A percentile compares a stretch with the other conserved stretches of the same genome.
Conservation (phyloP, 805 yeast genomes). For the Jamesozyma rosinii region DNA sequence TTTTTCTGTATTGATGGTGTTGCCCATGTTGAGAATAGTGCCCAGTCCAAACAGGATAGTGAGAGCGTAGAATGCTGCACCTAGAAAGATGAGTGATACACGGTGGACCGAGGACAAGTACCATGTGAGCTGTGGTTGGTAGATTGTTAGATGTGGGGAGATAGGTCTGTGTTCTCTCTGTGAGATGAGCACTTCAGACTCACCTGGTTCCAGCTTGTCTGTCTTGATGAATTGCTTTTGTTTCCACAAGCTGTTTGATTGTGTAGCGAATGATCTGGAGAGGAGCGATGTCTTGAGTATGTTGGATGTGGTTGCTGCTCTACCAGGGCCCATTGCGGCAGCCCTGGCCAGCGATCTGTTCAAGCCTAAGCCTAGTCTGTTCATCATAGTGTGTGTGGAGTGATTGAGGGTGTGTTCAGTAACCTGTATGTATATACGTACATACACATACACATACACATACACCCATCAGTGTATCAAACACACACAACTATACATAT, state of each 20-base stretch:
- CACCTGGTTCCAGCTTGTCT: constrained; percentile 2
- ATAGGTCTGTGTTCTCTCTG: constrained; percentile 85
- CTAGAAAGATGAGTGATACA: constrained; percentile 78
- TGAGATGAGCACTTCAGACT: constrained; percentile 43
- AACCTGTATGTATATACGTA: neutral
- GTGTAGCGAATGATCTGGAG: neutral
- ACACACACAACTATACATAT: too few relatives aligned
- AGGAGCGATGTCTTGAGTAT: neutral
- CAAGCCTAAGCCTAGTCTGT: neutral
- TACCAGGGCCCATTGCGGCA: neutral
- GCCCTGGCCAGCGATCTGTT: neutral
- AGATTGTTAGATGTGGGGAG: constrained; percentile 84
- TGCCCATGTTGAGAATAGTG: constrained; percentile 47
- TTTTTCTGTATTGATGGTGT: constrained; percentile 25
- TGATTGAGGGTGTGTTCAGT: neutral
- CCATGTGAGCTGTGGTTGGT: constrained; percentile 86
- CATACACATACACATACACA: neutral
- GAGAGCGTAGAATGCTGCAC: constrained; percentile 66
- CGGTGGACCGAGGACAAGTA: constrained; percentile 75
- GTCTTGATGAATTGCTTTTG: constrained; percentile 1
- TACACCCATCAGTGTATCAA: too few relatives aligned
- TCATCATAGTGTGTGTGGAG: neutral
- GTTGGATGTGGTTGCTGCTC: neutral
- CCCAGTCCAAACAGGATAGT: constrained; percentile 68
- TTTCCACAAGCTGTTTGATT: neutral